Conservation (phyloP, 176 grass and related monocot genomes). For the maize (Zea mays) region DNA sequence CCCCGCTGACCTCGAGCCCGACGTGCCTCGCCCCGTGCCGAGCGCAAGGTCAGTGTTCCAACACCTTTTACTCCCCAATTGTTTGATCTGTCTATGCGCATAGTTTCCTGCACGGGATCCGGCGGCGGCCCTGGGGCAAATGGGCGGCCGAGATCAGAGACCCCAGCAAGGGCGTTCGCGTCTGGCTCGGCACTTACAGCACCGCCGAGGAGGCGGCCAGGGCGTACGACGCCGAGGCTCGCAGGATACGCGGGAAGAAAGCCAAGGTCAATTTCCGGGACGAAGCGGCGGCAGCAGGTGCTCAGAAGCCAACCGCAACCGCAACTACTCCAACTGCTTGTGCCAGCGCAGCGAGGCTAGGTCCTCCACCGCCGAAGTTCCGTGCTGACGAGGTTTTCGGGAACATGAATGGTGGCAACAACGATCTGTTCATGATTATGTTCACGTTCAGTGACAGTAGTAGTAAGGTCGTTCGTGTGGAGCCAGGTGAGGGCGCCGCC, state of each 20-base stretch:
- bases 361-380: slow-evolving; percentile 6
- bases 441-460: slow-evolving; percentile 45
- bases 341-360: too few relatives aligned
- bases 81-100: background rate
- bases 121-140: slow-evolving; percentile 76
- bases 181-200: slow-evolving; percentile 88
- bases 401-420: slow-evolving; percentile 15
- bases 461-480: slow-evolving; percentile 42
- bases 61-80: too few relatives aligned
- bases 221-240: slow-evolving; percentile 76
- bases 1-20: too few relatives aligned
- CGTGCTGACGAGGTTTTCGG: slow-evolving; percentile 32
- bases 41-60: too few relatives aligned
- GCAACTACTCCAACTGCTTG: too few relatives aligned
- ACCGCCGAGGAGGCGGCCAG: slow-evolving; percentile 80
- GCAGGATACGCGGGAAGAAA: slow-evolving; percentile 75
- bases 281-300: slow-evolving; percentile 20
- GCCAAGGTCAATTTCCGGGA: slow-evolving; percentile 84
- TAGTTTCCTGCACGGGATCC: background rate
- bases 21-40: too few relatives aligned
- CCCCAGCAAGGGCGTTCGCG: slow-evolving; percentile 77
- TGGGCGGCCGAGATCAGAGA: slow-evolving; percentile 87
- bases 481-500: slow-evolving; percentile 35
- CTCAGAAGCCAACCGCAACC: too few relatives aligned
- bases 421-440: slow-evolving; percentile 50